Conservation (phyloP, 2,329 filamentous ascomycete genomes). For the Didymella glomerata region DNA sequence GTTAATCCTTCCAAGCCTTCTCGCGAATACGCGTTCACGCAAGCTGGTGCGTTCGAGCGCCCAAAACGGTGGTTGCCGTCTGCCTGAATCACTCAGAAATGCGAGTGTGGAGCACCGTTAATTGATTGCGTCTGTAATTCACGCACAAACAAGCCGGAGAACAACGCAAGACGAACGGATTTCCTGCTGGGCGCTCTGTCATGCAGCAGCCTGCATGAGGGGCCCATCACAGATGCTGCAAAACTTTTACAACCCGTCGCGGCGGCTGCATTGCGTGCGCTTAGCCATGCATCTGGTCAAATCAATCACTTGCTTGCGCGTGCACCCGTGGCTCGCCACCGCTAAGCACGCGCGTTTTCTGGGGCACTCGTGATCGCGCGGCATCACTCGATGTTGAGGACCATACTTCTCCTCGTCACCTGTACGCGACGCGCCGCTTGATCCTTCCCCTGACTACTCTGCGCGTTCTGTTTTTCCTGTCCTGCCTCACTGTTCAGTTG, state of each 20-base stretch:
- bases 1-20: background rate
- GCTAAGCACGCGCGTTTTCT: conserved; percentile 31
- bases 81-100: conserved; percentile 10
- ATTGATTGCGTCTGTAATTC: conserved; percentile 10
- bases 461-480: conserved; percentile 11
- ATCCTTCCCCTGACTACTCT: conserved; percentile 17
- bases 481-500: conserved; percentile 16
- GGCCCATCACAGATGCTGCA: conserved; percentile 17
- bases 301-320: conserved; percentile 24
- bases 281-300: conserved; percentile 20
- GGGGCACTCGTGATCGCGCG: conserved; percentile 33
- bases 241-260: conserved; percentile 25
- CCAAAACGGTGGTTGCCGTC: conserved; percentile 1
- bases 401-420: conserved; percentile 20
- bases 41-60: conserved; percentile 6
- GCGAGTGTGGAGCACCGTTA: conserved; percentile 16
- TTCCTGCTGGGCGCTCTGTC: conserved; percentile 18
- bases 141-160: conserved; percentile 7
- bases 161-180: background rate
- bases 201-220: conserved; percentile 21
- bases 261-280: conserved; percentile 31
- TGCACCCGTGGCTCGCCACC: conserved; percentile 23
- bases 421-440: conserved; percentile 31
- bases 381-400: conserved; percentile 23
- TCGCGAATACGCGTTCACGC: conserved; percentile 3